Base-by-base conservation (phyloP, 2,329 filamentous ascomycete genomes). In the Xylariaceae sp. region DNA sequence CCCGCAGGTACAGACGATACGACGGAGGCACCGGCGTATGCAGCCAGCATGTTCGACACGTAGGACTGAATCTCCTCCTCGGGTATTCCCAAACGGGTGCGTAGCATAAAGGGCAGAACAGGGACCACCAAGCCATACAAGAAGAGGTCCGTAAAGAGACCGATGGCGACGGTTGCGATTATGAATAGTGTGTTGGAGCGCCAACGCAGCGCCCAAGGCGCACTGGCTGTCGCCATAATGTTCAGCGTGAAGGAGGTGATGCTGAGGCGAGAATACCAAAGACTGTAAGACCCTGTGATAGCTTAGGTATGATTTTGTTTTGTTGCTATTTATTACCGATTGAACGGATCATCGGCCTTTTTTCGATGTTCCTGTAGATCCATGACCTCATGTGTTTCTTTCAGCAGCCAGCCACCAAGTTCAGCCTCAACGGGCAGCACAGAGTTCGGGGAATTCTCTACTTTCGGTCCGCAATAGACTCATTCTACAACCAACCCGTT, bases 121-220 rank as follows among this genome's bases (percentile, higher is more conserved):
- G 78, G 78, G 0, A 81, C 76, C 13, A 81, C 65, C 2, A 81
- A 63, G 1, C 73, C 74, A 53, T 81, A 81, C 2, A 81, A 66
- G 54, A 81, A 81, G 11, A 81, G 60, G 52, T 81, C 77, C 0
- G 73, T 76, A 52, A 79, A 80, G 2, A 77, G 66, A 33, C 72
- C 74, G 16, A 76, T 60, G 3, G 66, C 71, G 11, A 83, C 74
- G 2, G 78, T 81, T 6, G 68, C 59, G 30, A 79, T 57, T 48
- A 82, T 80, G 63, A 83, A 83, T 34, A 70, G 52, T 2, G 74
- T 76, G 39, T 72, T 76, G 9, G 77, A 79, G n/a, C 79, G 71
- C 71, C 73, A 77, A 18, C 41, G 45, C 7, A 63, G 49, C 15
- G 33, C 53, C 38, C 48, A 49, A 8, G 57, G 58, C 2, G 22